phyloP scores from a whole-genome alignment of 768 basidiomycete species.

The Hericium coralloides region DNA sequence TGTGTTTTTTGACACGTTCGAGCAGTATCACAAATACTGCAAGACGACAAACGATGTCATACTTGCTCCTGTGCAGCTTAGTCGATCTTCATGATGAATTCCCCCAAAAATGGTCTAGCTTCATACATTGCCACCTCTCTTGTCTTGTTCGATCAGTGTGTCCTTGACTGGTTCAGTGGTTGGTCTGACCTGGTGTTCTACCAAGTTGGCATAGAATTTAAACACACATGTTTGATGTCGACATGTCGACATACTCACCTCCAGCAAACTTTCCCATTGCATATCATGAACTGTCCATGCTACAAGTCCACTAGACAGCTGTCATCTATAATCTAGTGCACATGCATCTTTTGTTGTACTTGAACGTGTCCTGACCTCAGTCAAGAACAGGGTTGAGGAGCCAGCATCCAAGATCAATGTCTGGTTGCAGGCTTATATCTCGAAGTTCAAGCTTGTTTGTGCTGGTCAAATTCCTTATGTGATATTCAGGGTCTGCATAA shows the following conservation, averaged over 20 bases:
- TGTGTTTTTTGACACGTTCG: slow-evolving; percentile 89
- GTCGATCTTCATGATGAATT: slow-evolving; percentile 99
- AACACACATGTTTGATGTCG: slow-evolving; percentile 87
- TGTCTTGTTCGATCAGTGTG: slow-evolving; percentile 97
- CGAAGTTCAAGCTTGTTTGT: no score
- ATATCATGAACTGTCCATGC: slow-evolving; percentile 74
- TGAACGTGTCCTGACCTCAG: no score
- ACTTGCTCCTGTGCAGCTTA: slow-evolving; percentile 88
- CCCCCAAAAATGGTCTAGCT: slow-evolving; percentile 90
- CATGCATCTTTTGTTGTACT: slow-evolving; percentile 85
- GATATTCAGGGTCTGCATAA: no score
- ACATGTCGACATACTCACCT: slow-evolving; percentile 71
- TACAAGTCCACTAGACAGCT: slow-evolving; percentile 82
- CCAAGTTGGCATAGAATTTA: slow-evolving; percentile 97
- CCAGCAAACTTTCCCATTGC: slow-evolving; percentile 83
- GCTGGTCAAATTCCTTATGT: no score
- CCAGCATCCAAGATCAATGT: no score
- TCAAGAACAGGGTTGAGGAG: no score
- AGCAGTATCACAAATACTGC: slow-evolving; percentile 98
- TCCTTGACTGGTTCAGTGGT: slow-evolving; percentile 98
- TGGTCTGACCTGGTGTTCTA: slow-evolving; percentile 99
- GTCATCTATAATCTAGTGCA: slow-evolving; percentile 90
- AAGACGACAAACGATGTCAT: slow-evolving; percentile 99
- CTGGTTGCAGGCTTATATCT: no score
- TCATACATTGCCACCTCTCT: slow-evolving; percentile 96